Conservation (phyloP, 192 early-diverging fungal genomes). For the Linnemannia elongata region DNA sequence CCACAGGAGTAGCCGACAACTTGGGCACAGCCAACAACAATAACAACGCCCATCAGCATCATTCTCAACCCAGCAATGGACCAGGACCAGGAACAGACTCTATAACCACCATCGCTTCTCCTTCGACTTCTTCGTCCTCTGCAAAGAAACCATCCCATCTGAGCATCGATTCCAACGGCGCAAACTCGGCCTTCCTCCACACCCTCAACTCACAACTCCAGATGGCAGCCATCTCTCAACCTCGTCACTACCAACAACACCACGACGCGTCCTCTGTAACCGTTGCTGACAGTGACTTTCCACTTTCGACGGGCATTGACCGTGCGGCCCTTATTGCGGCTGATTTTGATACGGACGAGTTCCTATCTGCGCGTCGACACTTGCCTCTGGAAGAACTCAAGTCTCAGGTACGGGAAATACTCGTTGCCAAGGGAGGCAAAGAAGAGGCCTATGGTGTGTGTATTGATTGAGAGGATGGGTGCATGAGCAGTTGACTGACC, state of each 20-base stretch:
- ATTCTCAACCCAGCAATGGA: not conserved
- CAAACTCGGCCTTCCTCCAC: constrained; percentile 45
- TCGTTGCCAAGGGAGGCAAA: not conserved
- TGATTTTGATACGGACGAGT: constrained; percentile 72
- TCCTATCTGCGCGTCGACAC: constrained; percentile 75
- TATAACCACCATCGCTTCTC: not conserved
- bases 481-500: not conserved
- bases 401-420: constrained; percentile 34
- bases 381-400: constrained; percentile 77
- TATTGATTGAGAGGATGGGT: not conserved
- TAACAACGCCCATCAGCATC: not conserved
- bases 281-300: constrained; percentile 28
- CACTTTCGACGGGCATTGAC: constrained; percentile 57
- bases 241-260: constrained; percentile 10
- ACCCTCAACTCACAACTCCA: constrained; percentile 49
- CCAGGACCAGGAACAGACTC: constrained; percentile 7
- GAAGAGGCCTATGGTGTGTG: not conserved
- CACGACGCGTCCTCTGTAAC: constrained; percentile 3
- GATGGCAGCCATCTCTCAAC: constrained; percentile 30
- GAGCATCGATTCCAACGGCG: constrained; percentile 36
- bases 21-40: not conserved
- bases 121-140: not conserved
- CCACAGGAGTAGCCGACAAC: constrained; percentile 18
- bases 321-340: constrained; percentile 54
- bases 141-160: constrained; percentile 41